Evolutionary conservation across 306 rosid genomes (phyloP).

Genomic region (Trifolium dubium): DNA sequence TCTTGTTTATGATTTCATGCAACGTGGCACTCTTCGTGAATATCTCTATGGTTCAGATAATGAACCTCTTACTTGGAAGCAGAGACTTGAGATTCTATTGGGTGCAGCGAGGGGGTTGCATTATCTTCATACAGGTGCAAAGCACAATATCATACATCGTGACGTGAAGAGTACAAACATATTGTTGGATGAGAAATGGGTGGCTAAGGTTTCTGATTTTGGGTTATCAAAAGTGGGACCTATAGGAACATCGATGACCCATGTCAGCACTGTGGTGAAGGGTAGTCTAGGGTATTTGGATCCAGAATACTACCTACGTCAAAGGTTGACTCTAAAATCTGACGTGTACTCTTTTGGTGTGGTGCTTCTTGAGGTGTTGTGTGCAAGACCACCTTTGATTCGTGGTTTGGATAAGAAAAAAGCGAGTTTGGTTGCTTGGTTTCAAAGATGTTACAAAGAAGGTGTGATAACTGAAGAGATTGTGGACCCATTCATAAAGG

Average conservation of each 20-base stretch:
- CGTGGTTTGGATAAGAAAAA: slow-evolving; percentile 7
- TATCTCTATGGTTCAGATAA: slow-evolving; percentile 37
- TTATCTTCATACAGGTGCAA: slow-evolving; percentile 47
- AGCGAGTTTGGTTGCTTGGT: slow-evolving; percentile 43
- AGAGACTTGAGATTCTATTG: slow-evolving; percentile 35
- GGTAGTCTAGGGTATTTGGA: slow-evolving; percentile 34
- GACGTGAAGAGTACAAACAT: slow-evolving; percentile 52
- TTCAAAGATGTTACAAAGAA: not conserved
- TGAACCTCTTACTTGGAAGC: slow-evolving; percentile 38
- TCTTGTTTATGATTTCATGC: slow-evolving; percentile 47
- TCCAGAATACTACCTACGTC: slow-evolving; percentile 23
- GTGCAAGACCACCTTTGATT: slow-evolving; percentile 35
- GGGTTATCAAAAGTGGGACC: slow-evolving; percentile 47
- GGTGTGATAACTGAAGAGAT: slow-evolving; percentile 7
- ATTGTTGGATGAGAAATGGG: slow-evolving; percentile 46
- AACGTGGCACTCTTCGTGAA: slow-evolving; percentile 43
- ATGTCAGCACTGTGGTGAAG: slow-evolving; percentile 33
- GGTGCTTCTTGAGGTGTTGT: slow-evolving; percentile 49
- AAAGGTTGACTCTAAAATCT: slow-evolving; percentile 43
- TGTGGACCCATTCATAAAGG: slow-evolving; percentile 41
- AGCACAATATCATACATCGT: slow-evolving; percentile 46
- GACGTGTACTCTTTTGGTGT: slow-evolving; percentile 61
- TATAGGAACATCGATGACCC: not conserved
- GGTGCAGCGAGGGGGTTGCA: slow-evolving; percentile 49
- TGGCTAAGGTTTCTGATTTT: slow-evolving; percentile 48